Evolutionary conservation across 441 rosid species (phyloP).

Genomic region (Brassica hybrid): DNA sequence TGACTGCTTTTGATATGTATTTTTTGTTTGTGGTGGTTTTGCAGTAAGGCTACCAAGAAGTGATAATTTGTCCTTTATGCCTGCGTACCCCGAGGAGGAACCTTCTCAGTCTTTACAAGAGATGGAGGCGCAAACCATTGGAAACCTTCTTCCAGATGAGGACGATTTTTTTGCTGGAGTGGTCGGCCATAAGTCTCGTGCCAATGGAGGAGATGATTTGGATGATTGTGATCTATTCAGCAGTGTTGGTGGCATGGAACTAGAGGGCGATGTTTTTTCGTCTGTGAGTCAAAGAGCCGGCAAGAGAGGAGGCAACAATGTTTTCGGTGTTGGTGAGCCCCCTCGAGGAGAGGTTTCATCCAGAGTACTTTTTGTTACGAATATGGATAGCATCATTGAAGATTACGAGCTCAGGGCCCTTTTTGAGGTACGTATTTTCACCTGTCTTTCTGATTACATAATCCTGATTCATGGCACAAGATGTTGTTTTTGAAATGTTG

Average conservation of each 20-base stretch:
- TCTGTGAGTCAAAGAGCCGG: conserved; percentile 45
- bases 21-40: conserved; percentile 17
- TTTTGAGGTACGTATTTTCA: conserved; percentile 56
- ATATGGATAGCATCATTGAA: conserved; percentile 57
- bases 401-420: conserved; percentile 61
- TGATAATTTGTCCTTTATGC: conserved; percentile 43
- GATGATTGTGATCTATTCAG: conserved; percentile 71
- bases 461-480: conserved; percentile 8
- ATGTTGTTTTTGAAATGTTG: conserved; percentile 10
- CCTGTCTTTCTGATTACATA: conserved; percentile 9
- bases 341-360: conserved; percentile 58
- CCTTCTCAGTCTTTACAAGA: conserved; percentile 61
- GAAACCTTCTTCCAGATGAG: conserved; percentile 78
- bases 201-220: conserved; percentile 56
- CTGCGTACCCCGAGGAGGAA: conserved; percentile 49
- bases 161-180: conserved; percentile 74
- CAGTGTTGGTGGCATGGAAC: conserved; percentile 75
- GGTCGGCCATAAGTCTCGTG: conserved; percentile 47
- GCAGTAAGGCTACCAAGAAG: conserved; percentile 58
- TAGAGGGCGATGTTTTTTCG: conserved; percentile 60
- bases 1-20: conserved; percentile 1
- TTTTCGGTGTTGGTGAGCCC: conserved; percentile 52
- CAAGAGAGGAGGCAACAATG: conserved; percentile 49
- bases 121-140: conserved; percentile 69
- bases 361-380: conserved; percentile 61